Evolutionary conservation across 2,329 filamentous ascomycete genomes (phyloP), one percentile per base, ranked within the genome.

Genomic region (Dactylellina parvicollis): DNA sequence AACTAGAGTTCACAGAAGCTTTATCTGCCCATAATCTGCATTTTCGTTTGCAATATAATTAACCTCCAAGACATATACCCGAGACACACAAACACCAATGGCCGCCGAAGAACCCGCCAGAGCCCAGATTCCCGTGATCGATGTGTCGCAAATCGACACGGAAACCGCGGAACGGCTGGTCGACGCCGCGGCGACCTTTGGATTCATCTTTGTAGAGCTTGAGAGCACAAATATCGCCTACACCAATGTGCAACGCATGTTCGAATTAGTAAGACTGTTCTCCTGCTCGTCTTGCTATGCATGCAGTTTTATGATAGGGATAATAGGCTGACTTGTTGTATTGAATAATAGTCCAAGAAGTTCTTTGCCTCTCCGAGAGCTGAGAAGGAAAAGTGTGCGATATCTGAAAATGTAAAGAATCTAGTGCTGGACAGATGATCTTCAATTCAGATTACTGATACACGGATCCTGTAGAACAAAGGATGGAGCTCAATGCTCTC

Each of bases 401-500:
- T 97, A 75, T 85, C 88, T 77, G 87, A 88, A 26, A 85, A 85
- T 80, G 84, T 84, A 76, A 64, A 80, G 78, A 12, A 22, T 57
- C 24, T n/a, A n/a, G n/a, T n/a, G n/a, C n/a, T n/a, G n/a, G n/a
- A 14, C 52, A 80, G 12, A 18, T 34, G 2, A 49, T 36, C 8
- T 2, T 3, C 9, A 38, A 18, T 56, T 24, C 30, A 28, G 12
- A 24, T 56, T 3, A 46, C 5, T 46, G 4, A 38, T 38, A 14
- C 4, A 38, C 16, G 34, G 3, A 20, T 12, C 26, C 46, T 56
- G 44, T 74, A 95, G 83, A 98, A 98, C 79, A 87, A 88, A 42
- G 95, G 94, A 70, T 99, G 93, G 92, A 87, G 90, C 1, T 88
- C 88, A 14, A 93, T 96, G 90, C 90, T 94, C 78, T 87, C 88